Conservation (phyloP, 2,329 filamentous ascomycete species). For the Cryphonectria parasitica region DNA sequence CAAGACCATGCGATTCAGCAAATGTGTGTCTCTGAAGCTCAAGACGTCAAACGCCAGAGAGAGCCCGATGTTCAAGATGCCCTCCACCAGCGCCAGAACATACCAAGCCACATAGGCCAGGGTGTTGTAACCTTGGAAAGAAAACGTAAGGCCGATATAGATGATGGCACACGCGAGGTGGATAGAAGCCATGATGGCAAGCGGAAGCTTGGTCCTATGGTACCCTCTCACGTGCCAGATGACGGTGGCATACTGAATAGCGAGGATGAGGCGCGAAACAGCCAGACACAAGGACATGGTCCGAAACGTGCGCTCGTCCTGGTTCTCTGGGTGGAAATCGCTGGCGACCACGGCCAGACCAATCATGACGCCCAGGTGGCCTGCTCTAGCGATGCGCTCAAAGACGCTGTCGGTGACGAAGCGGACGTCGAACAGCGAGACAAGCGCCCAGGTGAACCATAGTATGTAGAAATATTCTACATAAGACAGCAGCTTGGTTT, state of each 20-base stretch:
- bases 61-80: constrained; percentile 53
- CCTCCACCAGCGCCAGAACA: constrained; percentile 57
- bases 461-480: constrained; percentile 52
- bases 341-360: constrained; percentile 65
- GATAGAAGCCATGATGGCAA: constrained; percentile 32
- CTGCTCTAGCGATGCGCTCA: constrained; percentile 58
- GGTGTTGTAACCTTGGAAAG: constrained; percentile 42
- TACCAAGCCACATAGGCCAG: constrained; percentile 55
- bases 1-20: constrained; percentile 66
- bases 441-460: constrained; percentile 72
- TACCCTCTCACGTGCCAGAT: constrained; percentile 43
- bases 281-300: constrained; percentile 53
- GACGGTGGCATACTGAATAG: constrained; percentile 56
- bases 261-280: constrained; percentile 55
- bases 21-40: constrained; percentile 64
- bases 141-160: constrained; percentile 47
- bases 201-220: constrained; percentile 7
- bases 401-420: constrained; percentile 68
- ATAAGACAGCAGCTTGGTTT: constrained; percentile 40
- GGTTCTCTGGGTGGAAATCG: constrained; percentile 45
- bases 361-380: constrained; percentile 67
- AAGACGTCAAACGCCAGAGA: constrained; percentile 60
- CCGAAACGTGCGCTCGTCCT: constrained; percentile 43
- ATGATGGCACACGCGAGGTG: constrained; percentile 43
- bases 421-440: constrained; percentile 67